These are phyloP conservation scores for Phallus indusiatus DNA, from an alignment of 768 basidiomycete species.

Conservation along the genomic window DNA sequence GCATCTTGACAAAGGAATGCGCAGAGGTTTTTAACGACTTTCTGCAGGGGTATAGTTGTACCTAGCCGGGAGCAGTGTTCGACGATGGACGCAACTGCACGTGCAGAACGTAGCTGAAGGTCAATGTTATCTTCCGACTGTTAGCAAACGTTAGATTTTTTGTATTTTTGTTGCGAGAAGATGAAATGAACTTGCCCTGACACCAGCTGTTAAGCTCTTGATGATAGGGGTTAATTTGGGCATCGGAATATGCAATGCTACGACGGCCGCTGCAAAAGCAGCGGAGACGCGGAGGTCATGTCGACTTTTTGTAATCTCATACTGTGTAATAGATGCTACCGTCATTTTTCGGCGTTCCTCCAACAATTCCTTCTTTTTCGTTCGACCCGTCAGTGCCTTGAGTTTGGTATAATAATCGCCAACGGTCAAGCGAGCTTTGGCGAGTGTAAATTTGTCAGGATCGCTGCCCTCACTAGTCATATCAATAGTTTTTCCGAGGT, in stretches of 20 bases:
- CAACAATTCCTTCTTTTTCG: conserved; percentile 72
- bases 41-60: conserved; percentile 80
- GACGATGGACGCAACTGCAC: conserved; percentile 79
- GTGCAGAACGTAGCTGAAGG: conserved; percentile 81
- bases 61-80: conserved; percentile 61
- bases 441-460: conserved; percentile 63
- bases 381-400: conserved; percentile 63
- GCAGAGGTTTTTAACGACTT: conserved; percentile 95
- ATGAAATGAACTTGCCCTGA: conserved; percentile 59
- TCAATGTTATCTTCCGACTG: conserved; percentile 84
- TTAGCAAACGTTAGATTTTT: not conserved
- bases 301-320: conserved; percentile 71
- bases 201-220: conserved; percentile 93
- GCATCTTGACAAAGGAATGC: conserved; percentile 93
- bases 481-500: conserved; percentile 69
- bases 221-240: conserved; percentile 95
- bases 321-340: conserved; percentile 63
- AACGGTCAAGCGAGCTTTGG: conserved; percentile 63
- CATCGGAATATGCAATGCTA: conserved; percentile 78
- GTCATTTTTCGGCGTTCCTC: conserved; percentile 68
- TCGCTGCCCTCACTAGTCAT: conserved; percentile 47
- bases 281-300: conserved; percentile 85
- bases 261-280: conserved; percentile 83
- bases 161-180: not conserved
- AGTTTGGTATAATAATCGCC: conserved; percentile 62